A percentile compares a stretch with the other conserved stretches of the same genome.
phyloP scores from a whole-genome alignment of 2,329 filamentous ascomycete species.

The Fusarium fujikuroi region DNA sequence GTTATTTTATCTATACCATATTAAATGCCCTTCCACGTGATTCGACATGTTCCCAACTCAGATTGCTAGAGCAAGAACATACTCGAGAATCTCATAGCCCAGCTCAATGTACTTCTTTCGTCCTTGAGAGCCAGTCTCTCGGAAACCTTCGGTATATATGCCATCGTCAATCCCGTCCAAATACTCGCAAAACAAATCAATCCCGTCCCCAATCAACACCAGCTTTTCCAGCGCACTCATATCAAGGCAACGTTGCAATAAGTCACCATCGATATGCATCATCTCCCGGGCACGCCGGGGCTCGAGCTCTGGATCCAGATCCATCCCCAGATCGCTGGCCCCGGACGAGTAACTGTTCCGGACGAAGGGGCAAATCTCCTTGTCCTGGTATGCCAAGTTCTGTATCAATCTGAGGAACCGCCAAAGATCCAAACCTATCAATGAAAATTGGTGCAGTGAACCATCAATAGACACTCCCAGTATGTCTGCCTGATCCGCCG shows the following conservation, averaged over 20 bases:
- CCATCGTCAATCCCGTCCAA: slow-evolving; percentile 62
- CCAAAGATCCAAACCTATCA: slow-evolving; percentile 72
- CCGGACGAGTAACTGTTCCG: slow-evolving; percentile 10
- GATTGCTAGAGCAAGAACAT: slow-evolving; percentile 62
- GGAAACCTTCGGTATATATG: slow-evolving; percentile 50
- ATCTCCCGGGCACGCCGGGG: slow-evolving; percentile 55
- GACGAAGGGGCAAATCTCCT: slow-evolving; percentile 60
- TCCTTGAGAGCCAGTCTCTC: slow-evolving; percentile 37
- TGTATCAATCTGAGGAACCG: slow-evolving; percentile 78
- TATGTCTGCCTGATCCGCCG: slow-evolving; percentile 60
- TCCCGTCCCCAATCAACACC: slow-evolving; percentile 47
- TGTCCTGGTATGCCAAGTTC: slow-evolving; percentile 67
- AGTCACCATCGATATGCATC: slow-evolving; percentile 76
- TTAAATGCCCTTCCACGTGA: neutral
- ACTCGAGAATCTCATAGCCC: slow-evolving; percentile 65
- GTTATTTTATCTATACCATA: neutral
- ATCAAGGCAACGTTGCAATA: slow-evolving; percentile 66
- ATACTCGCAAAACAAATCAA: slow-evolving; percentile 58
- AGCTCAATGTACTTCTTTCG: slow-evolving; percentile 56
- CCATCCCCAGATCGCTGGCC: slow-evolving; percentile 16
- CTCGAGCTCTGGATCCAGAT: slow-evolving; percentile 40
- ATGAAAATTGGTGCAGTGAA: slow-evolving; percentile 73
- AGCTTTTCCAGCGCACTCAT: slow-evolving; percentile 57
- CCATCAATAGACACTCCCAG: slow-evolving; percentile 77
- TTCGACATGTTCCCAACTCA: slow-evolving; percentile 41